Evolutionary conservation across 2,329 filamentous ascomycete genomes (phyloP).

Genomic region (Trichoderma hamatum): DNA sequence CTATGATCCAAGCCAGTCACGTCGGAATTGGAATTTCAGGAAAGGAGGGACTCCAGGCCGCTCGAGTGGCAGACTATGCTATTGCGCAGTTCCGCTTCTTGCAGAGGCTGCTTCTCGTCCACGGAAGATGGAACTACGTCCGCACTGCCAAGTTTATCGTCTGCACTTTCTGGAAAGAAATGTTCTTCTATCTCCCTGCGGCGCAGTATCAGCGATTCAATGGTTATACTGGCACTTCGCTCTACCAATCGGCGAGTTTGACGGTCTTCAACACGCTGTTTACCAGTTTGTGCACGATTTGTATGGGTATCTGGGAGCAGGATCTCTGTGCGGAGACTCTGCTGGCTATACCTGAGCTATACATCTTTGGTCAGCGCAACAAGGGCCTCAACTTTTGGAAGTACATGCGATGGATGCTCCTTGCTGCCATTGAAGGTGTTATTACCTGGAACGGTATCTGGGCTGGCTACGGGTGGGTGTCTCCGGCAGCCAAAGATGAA

Average conservation of each 20-base stretch:
- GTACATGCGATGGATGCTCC: constrained; percentile 77
- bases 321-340: constrained; percentile 82
- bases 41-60: constrained; percentile 88
- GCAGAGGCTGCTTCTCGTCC: constrained; percentile 79
- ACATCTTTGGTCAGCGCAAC: constrained; percentile 76
- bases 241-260: constrained; percentile 85
- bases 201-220: constrained; percentile 81
- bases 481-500: constrained; percentile 61
- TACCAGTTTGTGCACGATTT: constrained; percentile 84
- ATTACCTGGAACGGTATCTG: constrained; percentile 70
- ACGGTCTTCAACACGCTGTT: constrained; percentile 95
- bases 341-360: constrained; percentile 90
- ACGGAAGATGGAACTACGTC: constrained; percentile 89
- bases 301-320: constrained; percentile 89
- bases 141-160: constrained; percentile 87
- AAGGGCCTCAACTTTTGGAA: constrained; percentile 73
- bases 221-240: constrained; percentile 86
- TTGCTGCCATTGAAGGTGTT: constrained; percentile 72
- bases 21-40: constrained; percentile 91
- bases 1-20: constrained; percentile 87
- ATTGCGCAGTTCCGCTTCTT: constrained; percentile 91
- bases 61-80: constrained; percentile 86
- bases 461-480: constrained; percentile 54
- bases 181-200: constrained; percentile 82
- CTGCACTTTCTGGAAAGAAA: constrained; percentile 88